Evolutionary conservation across 805 yeast genomes (phyloP).

Genomic region (Komagataella mondaviorum): DNA sequence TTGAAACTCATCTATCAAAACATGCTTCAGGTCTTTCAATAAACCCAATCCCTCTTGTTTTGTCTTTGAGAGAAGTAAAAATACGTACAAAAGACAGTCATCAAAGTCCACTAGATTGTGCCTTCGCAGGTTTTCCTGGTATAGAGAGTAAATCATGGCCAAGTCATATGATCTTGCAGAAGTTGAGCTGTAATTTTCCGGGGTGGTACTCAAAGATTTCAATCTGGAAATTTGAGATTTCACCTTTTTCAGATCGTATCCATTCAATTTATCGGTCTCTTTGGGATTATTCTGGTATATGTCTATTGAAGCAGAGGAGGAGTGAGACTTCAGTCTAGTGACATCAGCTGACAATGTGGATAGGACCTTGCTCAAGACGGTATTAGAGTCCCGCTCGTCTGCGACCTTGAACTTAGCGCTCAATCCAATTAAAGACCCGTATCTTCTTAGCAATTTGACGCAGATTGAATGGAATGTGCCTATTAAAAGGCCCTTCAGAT

Average conservation of each 20-base stretch:
- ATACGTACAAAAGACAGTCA: constrained; percentile 53
- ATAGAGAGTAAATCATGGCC: constrained; percentile 28
- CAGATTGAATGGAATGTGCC: constrained; percentile 92
- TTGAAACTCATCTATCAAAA: constrained; percentile 88
- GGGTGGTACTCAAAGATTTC: constrained; percentile 37
- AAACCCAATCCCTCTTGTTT: constrained; percentile 20
- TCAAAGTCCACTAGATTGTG: constrained; percentile 63
- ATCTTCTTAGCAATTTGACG: constrained; percentile 36
- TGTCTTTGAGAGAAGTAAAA: constrained; percentile 26
- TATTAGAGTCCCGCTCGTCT: constrained; percentile 47
- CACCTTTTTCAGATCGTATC: constrained; percentile 25
- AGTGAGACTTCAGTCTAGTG: constrained; percentile 3
- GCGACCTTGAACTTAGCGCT: constrained; percentile 35
- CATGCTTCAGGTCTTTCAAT: constrained; percentile 43
- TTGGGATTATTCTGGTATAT: constrained; percentile 1
- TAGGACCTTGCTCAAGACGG: constrained; percentile 29
- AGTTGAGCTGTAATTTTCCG: constrained; percentile 16
- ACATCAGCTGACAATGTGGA: constrained; percentile 15
- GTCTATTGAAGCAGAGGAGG: constrained; percentile 3
- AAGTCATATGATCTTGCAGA: constrained; percentile 5
- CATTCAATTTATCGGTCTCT: constrained; percentile 9
- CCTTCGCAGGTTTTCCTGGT: constrained; percentile 32
- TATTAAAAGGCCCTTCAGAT: constrained; percentile 27
- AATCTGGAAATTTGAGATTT: constrained; percentile 36
- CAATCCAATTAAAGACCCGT: constrained; percentile 38